Conservation (phyloP, 1,284 basidiomycete genomes). For the Bondarzewia mesenterica region DNA sequence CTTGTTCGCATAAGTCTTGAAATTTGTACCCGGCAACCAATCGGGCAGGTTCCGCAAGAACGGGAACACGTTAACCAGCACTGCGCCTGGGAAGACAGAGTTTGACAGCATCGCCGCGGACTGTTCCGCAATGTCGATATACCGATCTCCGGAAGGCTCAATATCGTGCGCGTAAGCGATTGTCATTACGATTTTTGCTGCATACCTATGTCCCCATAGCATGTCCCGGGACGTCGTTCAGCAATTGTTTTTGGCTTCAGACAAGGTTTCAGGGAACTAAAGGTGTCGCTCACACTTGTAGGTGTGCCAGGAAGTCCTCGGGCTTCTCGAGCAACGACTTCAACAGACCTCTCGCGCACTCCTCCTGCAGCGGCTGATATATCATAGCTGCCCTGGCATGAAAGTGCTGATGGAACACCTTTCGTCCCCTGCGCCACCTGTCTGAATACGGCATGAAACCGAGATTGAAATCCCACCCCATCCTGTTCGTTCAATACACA, state of each 20-base stretch:
- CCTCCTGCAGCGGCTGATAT: not conserved
- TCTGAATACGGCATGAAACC: not conserved
- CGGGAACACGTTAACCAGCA: conserved; percentile 8
- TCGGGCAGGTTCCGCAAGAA: not conserved
- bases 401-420: not conserved
- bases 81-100: not conserved
- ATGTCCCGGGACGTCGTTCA: too few relatives aligned
- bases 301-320: not conserved
- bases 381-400: not conserved
- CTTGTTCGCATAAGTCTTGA: not conserved
- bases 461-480: conserved; percentile 1
- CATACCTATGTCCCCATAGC: too few relatives aligned
- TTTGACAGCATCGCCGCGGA: not conserved
- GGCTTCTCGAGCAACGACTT: not conserved
- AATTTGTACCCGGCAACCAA: not conserved
- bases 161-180: not conserved
- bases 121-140: not conserved
- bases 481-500: not conserved
- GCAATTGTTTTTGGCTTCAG: not conserved
- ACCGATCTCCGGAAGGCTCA: not conserved
- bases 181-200: not conserved
- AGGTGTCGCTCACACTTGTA: not conserved
- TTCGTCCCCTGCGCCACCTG: not conserved
- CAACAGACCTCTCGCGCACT: not conserved
- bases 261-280: not conserved